Evolutionary conservation across 2,329 filamentous ascomycete species (phyloP), one percentile per base, ranked within the genome.

Genomic region (Aspergillus ochraceoroseus): DNA sequence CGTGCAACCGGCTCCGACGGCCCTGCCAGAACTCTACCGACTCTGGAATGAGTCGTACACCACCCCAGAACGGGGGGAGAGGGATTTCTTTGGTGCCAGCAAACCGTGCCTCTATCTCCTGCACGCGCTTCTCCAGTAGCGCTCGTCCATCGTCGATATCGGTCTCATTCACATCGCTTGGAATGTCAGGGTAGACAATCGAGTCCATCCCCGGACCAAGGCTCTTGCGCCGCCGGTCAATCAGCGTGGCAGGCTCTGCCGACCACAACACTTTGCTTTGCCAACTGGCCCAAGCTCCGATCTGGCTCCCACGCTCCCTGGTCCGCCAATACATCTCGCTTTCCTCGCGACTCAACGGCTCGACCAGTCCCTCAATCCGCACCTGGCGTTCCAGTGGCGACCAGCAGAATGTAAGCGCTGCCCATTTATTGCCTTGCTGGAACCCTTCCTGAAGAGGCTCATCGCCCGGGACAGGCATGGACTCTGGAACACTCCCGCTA

Each of bases 1-100:
- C 92, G 68, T 98, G 92, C 64, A 98, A 68, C 44, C 92, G 76
- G 67, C 83, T 95, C 60, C 87, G 77, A 55, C 92, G 77, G 2
- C 92, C 92, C 72, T 95, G 89, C 79, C 92, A 98, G 63, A 98
- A 98, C 74, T 98, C 92, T 33, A 98, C 76, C 54, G 80, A 78
- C 58, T 88, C 84, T 0, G 92, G 90, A 49, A 89, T 75, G 45
- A 98, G 77, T 54, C 90, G 80, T 62, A 95, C 62, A 0, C 92
- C 92, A 19, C 92, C 92, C 92, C 92, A 98, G 63, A 95, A 95
- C 7, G 85, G 82, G 3, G 92, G 92, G 34, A 95, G 81, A 1
- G 89, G 89, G 51, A 98, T 94, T 41, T 85, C 68, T 18, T 94
- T 85, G 49, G 76, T 58, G 2, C 80, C 85, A 28, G 82, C 75